A percentile compares a stretch with the other conserved stretches of the same genome.
Conservation (phyloP, 2,329 filamentous ascomycete genomes). For the Cryphonectria radicalis region DNA sequence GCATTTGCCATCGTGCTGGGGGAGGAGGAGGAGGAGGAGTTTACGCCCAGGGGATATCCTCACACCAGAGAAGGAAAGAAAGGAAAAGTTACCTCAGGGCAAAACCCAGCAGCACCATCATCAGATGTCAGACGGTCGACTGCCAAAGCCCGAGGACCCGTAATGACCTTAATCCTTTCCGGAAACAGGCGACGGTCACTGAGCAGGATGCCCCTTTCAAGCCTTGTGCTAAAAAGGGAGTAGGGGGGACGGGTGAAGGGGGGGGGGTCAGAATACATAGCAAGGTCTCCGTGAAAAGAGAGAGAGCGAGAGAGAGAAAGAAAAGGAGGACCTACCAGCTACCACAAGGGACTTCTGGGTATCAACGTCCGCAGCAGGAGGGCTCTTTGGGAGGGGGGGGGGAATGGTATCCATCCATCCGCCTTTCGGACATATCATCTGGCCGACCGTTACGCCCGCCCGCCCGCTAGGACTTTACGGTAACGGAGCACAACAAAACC, state of each 20-base stretch:
- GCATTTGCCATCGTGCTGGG: not conserved
- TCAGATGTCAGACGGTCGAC: not conserved
- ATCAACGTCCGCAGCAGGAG: not conserved
- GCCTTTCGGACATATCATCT: constrained; percentile 18
- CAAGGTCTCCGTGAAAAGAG: not conserved
- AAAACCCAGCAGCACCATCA: not conserved
- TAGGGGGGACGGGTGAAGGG: not conserved
- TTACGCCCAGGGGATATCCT: not conserved
- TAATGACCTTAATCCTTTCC: not conserved
- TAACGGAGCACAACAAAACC: not conserved
- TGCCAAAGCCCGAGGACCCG: constrained; percentile 3
- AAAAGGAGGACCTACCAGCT: not conserved
- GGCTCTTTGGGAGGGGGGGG: not conserved
- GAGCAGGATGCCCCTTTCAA: not conserved
- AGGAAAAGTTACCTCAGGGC: not conserved
- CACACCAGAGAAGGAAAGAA: not conserved
- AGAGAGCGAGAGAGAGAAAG: not conserved
- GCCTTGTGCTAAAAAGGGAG: not conserved
- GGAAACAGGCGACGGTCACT: not conserved
- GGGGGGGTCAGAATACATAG: not conserved
- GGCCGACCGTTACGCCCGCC: constrained; percentile 16
- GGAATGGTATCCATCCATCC: not conserved
- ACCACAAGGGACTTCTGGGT: not conserved
- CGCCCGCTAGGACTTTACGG: constrained; percentile 5
- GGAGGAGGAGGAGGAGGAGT: too few species aligned